Evolutionary conservation across 768 basidiomycete genomes (phyloP).

Genomic region (Amanita muscaria): DNA sequence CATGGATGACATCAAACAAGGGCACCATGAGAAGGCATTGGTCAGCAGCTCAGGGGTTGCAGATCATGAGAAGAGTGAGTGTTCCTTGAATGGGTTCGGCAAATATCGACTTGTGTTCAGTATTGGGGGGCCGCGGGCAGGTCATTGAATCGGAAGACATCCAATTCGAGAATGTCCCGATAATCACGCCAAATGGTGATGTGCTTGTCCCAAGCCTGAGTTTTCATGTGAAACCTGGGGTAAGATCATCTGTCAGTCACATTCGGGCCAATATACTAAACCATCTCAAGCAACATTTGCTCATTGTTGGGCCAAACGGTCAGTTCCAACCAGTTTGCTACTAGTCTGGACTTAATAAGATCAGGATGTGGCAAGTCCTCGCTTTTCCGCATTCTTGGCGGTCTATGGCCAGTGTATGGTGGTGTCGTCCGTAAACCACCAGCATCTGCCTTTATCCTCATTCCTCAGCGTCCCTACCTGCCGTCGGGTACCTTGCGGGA

Average conservation of each 20-base stretch:
- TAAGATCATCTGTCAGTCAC: constrained; percentile 24
- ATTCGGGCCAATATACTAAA: not conserved
- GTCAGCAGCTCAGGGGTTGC: constrained; percentile 66
- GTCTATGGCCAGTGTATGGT: constrained; percentile 83
- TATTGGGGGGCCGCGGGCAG: constrained; percentile 69
- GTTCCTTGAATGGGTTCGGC: not conserved
- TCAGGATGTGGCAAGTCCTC: constrained; percentile 82
- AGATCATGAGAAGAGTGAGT: constrained; percentile 69
- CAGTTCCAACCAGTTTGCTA: constrained; percentile 6
- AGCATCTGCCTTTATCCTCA: constrained; percentile 82
- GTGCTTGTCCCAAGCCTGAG: constrained; percentile 77
- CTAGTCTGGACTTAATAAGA: not conserved
- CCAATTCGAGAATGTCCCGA: constrained; percentile 86
- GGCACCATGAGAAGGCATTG: constrained; percentile 83
- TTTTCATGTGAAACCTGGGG: constrained; percentile 85
- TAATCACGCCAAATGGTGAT: constrained; percentile 94
- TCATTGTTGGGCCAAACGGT: constrained; percentile 95
- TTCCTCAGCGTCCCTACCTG: constrained; percentile 95
- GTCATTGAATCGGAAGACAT: constrained; percentile 85
- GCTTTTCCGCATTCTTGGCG: constrained; percentile 92
- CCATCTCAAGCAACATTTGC: constrained; percentile 66
- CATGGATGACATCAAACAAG: constrained; percentile 77
- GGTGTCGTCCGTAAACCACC: constrained; percentile 87
- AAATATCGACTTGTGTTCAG: constrained; percentile 27
- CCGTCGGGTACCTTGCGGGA: constrained; percentile 89